Evolutionary conservation across 371 early-diverging fungal species (phyloP).

Genomic region (Mucor saturninus): DNA sequence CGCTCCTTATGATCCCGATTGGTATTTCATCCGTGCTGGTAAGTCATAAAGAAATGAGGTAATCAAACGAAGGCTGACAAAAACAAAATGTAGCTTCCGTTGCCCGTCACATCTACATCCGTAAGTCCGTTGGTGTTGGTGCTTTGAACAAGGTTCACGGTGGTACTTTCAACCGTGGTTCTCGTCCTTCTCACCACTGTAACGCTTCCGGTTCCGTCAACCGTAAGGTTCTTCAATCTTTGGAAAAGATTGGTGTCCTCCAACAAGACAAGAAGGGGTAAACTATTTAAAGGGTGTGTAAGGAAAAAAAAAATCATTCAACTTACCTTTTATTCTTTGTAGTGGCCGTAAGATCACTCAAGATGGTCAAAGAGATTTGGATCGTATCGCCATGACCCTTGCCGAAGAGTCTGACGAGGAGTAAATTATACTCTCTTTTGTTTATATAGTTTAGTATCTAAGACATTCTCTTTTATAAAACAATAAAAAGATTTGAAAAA

Average conservation of each 20-base stretch:
- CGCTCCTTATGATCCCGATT: constrained; percentile 96
- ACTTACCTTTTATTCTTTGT: neutral
- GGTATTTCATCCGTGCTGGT: constrained; percentile 97
- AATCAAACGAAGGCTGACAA: no score
- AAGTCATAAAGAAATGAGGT: constrained; percentile 16
- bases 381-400: constrained; percentile 70
- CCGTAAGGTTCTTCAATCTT: constrained; percentile 93
- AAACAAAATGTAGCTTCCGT: constrained; percentile 70
- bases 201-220: constrained; percentile 87
- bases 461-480: neutral
- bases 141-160: constrained; percentile 91
- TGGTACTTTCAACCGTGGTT: constrained; percentile 90
- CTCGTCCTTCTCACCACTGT: constrained; percentile 89
- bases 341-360: constrained; percentile 86
- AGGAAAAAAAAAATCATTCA: neutral
- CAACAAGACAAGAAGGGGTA: constrained; percentile 89
- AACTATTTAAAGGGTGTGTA: constrained; percentile 18
- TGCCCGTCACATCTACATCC: constrained; percentile 97
- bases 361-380: constrained; percentile 86
- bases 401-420: constrained; percentile 44
- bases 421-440: constrained; percentile 12
- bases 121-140: constrained; percentile 91
- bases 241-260: constrained; percentile 95
- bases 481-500: constrained; percentile 1
- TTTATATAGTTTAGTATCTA: neutral